Base-by-base conservation (phyloP, 2,329 filamentous ascomycete species). In the Botryotinia narcissicola region DNA sequence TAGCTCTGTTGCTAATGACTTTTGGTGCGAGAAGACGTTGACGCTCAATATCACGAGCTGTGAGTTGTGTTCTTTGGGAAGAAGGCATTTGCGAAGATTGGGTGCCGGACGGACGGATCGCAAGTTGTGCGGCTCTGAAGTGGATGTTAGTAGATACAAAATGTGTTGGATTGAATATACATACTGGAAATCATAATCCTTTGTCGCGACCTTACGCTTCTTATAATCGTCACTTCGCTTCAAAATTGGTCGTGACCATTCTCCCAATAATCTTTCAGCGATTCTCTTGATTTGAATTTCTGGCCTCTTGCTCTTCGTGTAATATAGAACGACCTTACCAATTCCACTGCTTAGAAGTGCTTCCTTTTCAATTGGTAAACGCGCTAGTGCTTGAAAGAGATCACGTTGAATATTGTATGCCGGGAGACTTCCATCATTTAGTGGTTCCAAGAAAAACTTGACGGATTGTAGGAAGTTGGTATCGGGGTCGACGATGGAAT, bases 331-430 rank as follows among this genome's bases (percentile, higher is more conserved):
- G 66, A 99, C 94, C 82, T 98, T 98, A 80, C 96, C 96, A 76
- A 99, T 96, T 32, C 95, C 95, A 78, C 93, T 97, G 77, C 94
- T 95, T 35, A 97, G 87, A 22, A 99, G 87, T 2, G 92, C 89
- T 79, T 98, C 96, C 81, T 98, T 98, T 81, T 94, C 93, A 77
- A 98, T 94, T 9, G 94, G 94, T 8, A 98, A 87, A 79, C 90
- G 91, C 29, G 88, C 88, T 54, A 99, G 86, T 37, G 93, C 92
- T 40, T 89, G 89, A 82, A 99, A 96, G 61, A 99, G 89, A 81
- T 98, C 95, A 75, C 95, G 93, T 84, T 99, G 96, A 77, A 99
- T 98, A 81, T 96, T 96, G 84, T 98, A 99, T 44, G 96, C 95
- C 0, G 96, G 96, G 68, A 99, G 87, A 75, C 93, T 95, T 73